phyloP scores from a whole-genome alignment of 169 alveolate species.

The Cryptosporidium sp. region DNA sequence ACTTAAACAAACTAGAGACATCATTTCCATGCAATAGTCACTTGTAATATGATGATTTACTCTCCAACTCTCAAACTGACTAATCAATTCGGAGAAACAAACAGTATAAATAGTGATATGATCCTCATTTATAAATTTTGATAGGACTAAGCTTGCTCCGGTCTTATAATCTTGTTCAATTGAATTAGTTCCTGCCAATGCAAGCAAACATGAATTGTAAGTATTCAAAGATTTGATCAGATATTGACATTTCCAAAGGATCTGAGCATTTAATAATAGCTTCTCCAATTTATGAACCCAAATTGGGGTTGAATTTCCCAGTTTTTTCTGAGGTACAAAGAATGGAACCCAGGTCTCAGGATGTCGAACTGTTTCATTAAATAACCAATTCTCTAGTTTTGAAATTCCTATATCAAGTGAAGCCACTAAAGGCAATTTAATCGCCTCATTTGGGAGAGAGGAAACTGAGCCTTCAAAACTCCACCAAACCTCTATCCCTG shows the following conservation, averaged over 20 bases:
- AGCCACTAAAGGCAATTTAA: conserved; percentile 42
- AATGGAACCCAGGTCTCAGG: conserved; percentile 68
- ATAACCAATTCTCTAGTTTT: conserved; percentile 47
- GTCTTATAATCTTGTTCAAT: neutral
- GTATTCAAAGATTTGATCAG: conserved; percentile 36
- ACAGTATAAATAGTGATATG: conserved; percentile 46
- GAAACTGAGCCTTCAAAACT: conserved; percentile 16
- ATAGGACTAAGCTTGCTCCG: conserved; percentile 2
- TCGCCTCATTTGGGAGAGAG: neutral
- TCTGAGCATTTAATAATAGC: conserved; percentile 31
- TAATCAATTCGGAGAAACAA: conserved; percentile 56
- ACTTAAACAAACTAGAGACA: conserved; percentile 33
- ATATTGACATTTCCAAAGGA: conserved; percentile 41
- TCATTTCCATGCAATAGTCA: conserved; percentile 63
- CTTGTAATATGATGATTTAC: conserved; percentile 28
- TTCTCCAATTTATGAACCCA: conserved; percentile 20
- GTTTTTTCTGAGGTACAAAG: conserved; percentile 14
- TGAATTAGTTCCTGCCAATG: conserved; percentile 16
- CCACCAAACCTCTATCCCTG: conserved; percentile 60
- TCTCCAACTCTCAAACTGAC: conserved; percentile 72
- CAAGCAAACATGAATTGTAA: conserved; percentile 43
- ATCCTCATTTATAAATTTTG: conserved; percentile 25
- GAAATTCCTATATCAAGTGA: conserved; percentile 46
- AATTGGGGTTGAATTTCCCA: conserved; percentile 14
- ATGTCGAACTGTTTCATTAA: conserved; percentile 18